These are phyloP conservation scores for Cyclocybe aegerita DNA, from an alignment of 768 basidiomycete genomes.

Conservation along the genomic window DNA sequence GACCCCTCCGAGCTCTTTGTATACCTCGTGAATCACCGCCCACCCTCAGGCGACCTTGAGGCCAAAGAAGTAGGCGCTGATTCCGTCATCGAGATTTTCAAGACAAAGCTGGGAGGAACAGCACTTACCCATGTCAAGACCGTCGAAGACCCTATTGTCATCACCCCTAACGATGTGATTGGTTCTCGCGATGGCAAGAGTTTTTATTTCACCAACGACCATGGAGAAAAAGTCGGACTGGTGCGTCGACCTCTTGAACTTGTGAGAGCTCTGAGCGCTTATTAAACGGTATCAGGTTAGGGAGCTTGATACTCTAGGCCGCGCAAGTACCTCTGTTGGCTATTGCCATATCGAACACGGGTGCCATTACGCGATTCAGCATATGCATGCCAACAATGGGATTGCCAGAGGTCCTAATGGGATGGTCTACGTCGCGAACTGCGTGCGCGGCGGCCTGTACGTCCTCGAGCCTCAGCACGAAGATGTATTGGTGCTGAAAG, in stretches of 20 bases:
- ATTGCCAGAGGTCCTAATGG: slow-evolving; percentile 57
- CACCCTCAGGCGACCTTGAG: slow-evolving; percentile 39
- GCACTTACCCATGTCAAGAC: slow-evolving; percentile 56
- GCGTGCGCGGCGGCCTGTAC: slow-evolving; percentile 41
- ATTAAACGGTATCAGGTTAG: slow-evolving; percentile 17
- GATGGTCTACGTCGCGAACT: slow-evolving; percentile 61
- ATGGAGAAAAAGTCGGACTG: slow-evolving; percentile 49
- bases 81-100: slow-evolving; percentile 71
- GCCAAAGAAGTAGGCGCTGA: slow-evolving; percentile 58
- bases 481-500: slow-evolving; percentile 52
- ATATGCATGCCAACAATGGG: slow-evolving; percentile 60
- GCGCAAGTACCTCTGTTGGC: slow-evolving; percentile 48
- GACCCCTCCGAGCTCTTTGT: slow-evolving; percentile 54
- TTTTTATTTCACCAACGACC: slow-evolving; percentile 73
- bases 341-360: slow-evolving; percentile 62
- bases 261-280: not conserved
- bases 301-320: slow-evolving; percentile 30
- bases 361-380: slow-evolving; percentile 57
- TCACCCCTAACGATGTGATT: slow-evolving; percentile 73
- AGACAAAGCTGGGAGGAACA: slow-evolving; percentile 42
- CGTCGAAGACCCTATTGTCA: slow-evolving; percentile 50
- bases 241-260: slow-evolving; percentile 33
- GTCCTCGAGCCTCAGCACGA: slow-evolving; percentile 61
- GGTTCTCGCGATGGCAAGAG: slow-evolving; percentile 62
- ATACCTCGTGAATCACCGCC: slow-evolving; percentile 73